phyloP scores from a whole-genome alignment of 2,329 filamentous ascomycete species.

The Leptodontidium sp. region DNA sequence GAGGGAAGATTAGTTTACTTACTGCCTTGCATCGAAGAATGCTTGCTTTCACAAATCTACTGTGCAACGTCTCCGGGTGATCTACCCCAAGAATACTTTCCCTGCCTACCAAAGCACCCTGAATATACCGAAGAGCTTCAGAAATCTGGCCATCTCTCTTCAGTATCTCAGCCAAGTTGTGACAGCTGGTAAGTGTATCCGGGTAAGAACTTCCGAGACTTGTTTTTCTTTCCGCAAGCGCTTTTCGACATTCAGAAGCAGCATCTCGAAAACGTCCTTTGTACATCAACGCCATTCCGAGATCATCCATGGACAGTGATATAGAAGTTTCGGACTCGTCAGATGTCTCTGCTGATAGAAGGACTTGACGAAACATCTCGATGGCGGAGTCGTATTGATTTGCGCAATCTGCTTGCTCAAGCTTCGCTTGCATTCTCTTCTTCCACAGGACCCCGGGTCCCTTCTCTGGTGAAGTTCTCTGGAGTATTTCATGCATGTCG shows the following conservation, averaged over 20 bases:
- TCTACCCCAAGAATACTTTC: constrained; percentile 35
- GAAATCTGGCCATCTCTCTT: constrained; percentile 35
- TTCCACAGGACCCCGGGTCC: constrained; percentile 37
- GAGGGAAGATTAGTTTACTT: neutral
- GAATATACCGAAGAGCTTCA: constrained; percentile 37
- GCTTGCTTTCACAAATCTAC: constrained; percentile 37
- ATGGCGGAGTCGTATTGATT: constrained; percentile 35
- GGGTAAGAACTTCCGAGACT: constrained; percentile 36
- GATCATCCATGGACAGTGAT: constrained; percentile 32
- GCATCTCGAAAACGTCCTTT: constrained; percentile 38
- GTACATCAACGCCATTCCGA: constrained; percentile 34
- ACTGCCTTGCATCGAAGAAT: constrained; percentile 36
- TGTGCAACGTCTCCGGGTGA: constrained; percentile 40
- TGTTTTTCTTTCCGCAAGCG: constrained; percentile 34
- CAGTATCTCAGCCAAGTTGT: constrained; percentile 37
- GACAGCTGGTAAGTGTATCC: constrained; percentile 39
- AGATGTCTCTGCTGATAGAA: constrained; percentile 22
- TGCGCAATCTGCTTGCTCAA: constrained; percentile 38
- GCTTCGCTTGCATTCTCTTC: constrained; percentile 37
- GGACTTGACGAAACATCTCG: constrained; percentile 33
- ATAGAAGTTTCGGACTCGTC: constrained; percentile 26
- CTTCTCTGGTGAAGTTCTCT: constrained; percentile 31
- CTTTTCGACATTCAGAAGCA: constrained; percentile 34
- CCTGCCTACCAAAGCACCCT: constrained; percentile 37
- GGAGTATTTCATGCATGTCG: constrained; percentile 35